Evolutionary conservation across 176 grass and related monocot species (phyloP), one percentile per base, ranked within the genome.

Genomic region (Aegilops longissima): DNA sequence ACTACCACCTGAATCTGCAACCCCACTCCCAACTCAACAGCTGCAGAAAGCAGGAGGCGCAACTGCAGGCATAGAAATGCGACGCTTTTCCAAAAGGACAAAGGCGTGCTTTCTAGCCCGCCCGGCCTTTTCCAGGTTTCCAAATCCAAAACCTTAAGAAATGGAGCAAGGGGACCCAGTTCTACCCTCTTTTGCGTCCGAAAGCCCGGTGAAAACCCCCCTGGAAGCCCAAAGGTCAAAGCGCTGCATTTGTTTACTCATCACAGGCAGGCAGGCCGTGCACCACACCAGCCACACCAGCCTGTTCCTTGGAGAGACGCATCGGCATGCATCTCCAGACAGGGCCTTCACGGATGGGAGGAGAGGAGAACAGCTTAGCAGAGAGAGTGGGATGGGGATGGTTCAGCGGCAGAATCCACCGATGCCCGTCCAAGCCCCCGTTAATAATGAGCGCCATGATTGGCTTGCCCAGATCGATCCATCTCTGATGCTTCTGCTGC

Each of bases 21-120:
- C 62, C 76, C 76, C 81, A 84, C 81, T 83, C 67, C 6, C 80
- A 35, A 30, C 44, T 61, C 24, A 38, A 66, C 36, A 36, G 63
- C 67, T 59, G 33, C 56, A 47, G 45, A 61, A 20, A 12, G 12
- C 30, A 78, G 47, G n/a, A 70, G 51, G 77, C 20, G 61, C 62
- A 69, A 72, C 54, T 18, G 34, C 40, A 44, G 40, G 40, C 51
- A 54, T 54, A 21, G 9, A 47, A 74, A 77, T 8, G 73, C 79
- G 62, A 27, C 27, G 77, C 77, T 88, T 91, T 91, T 71, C 70
- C 86, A 56, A 88, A 91, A 88, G 90, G 86, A 91, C 90, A 91
- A 85, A 63, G 30, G 39, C 2, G 64, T 35, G 82, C 89, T 88
- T 90, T 90, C 66, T 49, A 83, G 23, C 35, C 21, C 20, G 0